A percentile compares a stretch with the other conserved stretches of the same genome.
phyloP scores from a whole-genome alignment of 257 asterid genomes.

The Orobanche coerulescens region DNA sequence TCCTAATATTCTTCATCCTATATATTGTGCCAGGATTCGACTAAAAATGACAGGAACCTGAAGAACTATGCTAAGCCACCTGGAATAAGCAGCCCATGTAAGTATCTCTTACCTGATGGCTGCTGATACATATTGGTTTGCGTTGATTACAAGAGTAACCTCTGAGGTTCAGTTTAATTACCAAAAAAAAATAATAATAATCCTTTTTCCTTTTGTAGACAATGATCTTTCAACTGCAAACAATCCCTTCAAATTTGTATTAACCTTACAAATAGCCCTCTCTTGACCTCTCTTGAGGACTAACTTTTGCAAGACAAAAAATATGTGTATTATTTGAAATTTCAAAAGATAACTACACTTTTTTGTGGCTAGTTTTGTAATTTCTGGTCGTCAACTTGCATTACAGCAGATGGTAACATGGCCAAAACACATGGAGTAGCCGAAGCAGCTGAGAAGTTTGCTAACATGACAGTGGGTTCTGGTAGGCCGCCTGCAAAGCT shows the following conservation, averaged over 20 bases:
- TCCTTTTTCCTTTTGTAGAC: too few relatives aligned
- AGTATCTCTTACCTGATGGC: slow-evolving; percentile 18
- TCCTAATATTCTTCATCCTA: neutral
- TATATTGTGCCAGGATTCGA: neutral
- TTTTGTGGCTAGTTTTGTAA: neutral
- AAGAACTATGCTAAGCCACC: slow-evolving; percentile 52
- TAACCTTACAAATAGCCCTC: too few relatives aligned
- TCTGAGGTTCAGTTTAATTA: too few relatives aligned
- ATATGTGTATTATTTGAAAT: too few relatives aligned
- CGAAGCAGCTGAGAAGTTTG: slow-evolving; percentile 50
- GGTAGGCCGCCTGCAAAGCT: slow-evolving; percentile 40
- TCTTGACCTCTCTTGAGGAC: too few relatives aligned
- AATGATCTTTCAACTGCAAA: too few relatives aligned
- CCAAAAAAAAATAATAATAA: too few relatives aligned
- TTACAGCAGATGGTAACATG: slow-evolving; percentile 32
- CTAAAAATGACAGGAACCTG: slow-evolving; percentile 35
- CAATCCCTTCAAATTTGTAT: too few relatives aligned
- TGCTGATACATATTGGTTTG: neutral
- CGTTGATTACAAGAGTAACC: neutral
- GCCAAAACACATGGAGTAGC: slow-evolving; percentile 37
- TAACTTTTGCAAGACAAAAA: too few relatives aligned
- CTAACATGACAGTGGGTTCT: slow-evolving; percentile 44
- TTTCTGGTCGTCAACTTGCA: neutral
- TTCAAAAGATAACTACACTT: too few relatives aligned
- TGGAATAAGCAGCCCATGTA: slow-evolving; percentile 46